Evolutionary conservation across 1,284 basidiomycete species (phyloP), one percentile per base, ranked within the genome.

Genomic region (Amylostereum areolatum): DNA sequence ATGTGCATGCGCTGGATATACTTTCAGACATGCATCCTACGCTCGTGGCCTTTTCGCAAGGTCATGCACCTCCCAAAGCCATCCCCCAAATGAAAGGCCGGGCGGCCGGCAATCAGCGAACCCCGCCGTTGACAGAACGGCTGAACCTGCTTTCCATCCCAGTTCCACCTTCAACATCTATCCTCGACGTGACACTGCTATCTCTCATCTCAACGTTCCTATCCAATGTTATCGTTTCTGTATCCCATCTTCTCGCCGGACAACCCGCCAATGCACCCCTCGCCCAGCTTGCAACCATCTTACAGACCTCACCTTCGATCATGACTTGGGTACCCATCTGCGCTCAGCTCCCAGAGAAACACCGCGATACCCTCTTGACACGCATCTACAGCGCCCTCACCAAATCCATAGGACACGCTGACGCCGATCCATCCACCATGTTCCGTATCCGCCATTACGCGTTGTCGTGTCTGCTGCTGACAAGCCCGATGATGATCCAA

Each of bases 131-230:
- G 25, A 44, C 29, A 18, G 42, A 52, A 27, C 30, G 34, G 5
- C 43, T 73, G 34, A 58, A 63, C 50, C 57, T 78, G n/a, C 66
- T 81, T 25, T 73, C 70, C 2, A 64, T 82, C 33, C 75, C 77
- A 4, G 57, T 70, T 25, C 69, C 72, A 3, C 27, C 49, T 5
- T 24, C n/a, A 57, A 60, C 50, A 45, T 57, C 36, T 43, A 51
- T 61, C 43, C 55, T 59, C 34, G 72, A 78, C 52, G 55, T 69
- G 0, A 66, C 69, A n/a, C 46, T 80, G 48, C 66, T 81, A 33
- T 75, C 68, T 30, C 67, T 85, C 49, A 67, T 79, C 27, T 77
- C 77, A n/a, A 78, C 77, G 12, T 82, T 80, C 63, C 66, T 85
- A 32, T 60, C 74, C 4, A 73, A 85, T 52, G 63, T 75, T 10